Evolutionary conservation across 2,329 filamentous ascomycete genomes (phyloP).

Genomic region (Pseudogymnoascus sp.): DNA sequence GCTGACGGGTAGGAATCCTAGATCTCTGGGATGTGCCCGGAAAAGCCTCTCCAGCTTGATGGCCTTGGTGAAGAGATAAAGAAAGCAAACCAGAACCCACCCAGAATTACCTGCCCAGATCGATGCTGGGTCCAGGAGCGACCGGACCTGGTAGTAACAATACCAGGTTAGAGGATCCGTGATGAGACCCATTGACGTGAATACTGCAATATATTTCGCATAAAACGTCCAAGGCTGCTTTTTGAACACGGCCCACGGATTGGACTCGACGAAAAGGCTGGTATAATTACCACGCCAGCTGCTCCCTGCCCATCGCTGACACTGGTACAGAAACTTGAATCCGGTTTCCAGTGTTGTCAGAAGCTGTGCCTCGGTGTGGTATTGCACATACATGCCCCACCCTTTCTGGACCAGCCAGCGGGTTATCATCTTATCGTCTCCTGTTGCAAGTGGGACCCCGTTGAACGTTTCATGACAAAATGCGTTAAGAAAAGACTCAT

Average conservation of each 20-base stretch:
- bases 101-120: conserved; percentile 46
- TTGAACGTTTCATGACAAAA: conserved; percentile 86
- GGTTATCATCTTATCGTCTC: conserved; percentile 95
- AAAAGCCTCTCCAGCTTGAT: conserved; percentile 83
- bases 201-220: conserved; percentile 78
- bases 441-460: conserved; percentile 78
- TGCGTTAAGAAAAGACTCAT: conserved; percentile 71
- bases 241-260: conserved; percentile 53
- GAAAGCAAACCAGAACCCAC: conserved; percentile 54
- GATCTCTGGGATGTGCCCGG: conserved; percentile 69
- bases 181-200: conserved; percentile 67
- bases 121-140: conserved; percentile 53
- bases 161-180: conserved; percentile 64
- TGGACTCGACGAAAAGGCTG: conserved; percentile 70
- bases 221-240: conserved; percentile 87
- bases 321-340: conserved; percentile 80
- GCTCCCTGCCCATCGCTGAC: conserved; percentile 83
- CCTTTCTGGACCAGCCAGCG: conserved; percentile 83
- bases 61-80: conserved; percentile 80
- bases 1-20: conserved; percentile 52
- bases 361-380: conserved; percentile 78
- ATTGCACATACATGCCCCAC: conserved; percentile 90
- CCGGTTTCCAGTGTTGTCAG: conserved; percentile 84
- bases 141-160: conserved; percentile 52
- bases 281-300: conserved; percentile 95